phyloP scores from a whole-genome alignment of 495 filamentous ascomycete species.

The Penicillium angulare region DNA sequence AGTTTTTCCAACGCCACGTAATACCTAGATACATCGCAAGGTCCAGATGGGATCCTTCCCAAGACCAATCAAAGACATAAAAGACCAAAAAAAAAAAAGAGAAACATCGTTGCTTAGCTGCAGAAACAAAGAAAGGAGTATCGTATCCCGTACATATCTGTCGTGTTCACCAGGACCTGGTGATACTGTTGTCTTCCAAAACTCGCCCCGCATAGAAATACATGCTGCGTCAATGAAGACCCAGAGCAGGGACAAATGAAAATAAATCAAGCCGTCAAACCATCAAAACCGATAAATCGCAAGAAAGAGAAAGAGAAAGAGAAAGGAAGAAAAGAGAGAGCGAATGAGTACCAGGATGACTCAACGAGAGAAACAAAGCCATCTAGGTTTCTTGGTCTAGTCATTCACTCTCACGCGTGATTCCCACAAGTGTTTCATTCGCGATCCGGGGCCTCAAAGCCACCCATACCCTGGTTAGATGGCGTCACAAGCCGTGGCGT shows the following conservation, averaged over 20 bases:
- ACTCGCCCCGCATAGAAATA: conserved; percentile 14
- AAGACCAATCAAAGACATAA: neutral
- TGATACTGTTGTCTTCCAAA: neutral
- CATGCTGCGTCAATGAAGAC: conserved; percentile 5
- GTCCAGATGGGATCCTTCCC: too few relatives aligned
- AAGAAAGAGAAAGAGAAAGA: neutral
- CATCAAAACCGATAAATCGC: neutral
- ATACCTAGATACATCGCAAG: neutral
- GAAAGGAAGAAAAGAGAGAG: neutral
- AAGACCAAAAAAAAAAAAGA: neutral
- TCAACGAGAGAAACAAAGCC: neutral
- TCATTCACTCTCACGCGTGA: neutral
- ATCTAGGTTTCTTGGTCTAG: conserved; percentile 12
- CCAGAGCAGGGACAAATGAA: conserved; percentile 4
- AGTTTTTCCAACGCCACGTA: neutral
- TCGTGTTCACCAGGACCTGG: conserved; percentile 11
- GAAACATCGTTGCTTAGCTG: neutral
- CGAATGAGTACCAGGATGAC: neutral
- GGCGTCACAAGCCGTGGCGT: conserved; percentile 41
- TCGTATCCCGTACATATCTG: conserved; percentile 5
- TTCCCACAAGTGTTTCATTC: conserved; percentile 7
- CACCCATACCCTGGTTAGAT: conserved; percentile 11
- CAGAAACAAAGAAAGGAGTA: neutral
- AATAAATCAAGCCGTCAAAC: neutral
- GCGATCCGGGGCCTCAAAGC: conserved; percentile 11